phyloP scores from a whole-genome alignment of 768 basidiomycete species.

The Rhodotorula kratochvilovae region DNA sequence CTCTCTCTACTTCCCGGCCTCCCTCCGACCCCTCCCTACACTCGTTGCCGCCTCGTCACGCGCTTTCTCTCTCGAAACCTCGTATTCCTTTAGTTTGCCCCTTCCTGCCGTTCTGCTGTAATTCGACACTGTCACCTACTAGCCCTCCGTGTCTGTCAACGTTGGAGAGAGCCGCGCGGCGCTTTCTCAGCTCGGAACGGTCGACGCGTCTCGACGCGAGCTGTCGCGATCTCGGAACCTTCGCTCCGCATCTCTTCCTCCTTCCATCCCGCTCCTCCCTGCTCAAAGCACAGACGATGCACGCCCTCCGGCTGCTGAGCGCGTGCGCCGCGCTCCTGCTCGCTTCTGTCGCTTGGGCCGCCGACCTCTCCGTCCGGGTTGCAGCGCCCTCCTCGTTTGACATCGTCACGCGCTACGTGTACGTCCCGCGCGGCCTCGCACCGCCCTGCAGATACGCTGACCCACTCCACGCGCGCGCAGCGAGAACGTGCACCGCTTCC shows the following conservation, averaged over 20 bases:
- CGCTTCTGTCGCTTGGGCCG: not conserved
- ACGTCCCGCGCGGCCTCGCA: not conserved
- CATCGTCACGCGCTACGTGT: slow-evolving; percentile 17
- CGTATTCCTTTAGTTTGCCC: not conserved
- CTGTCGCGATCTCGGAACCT: not conserved
- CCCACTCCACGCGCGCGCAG: not conserved
- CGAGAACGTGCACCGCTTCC: slow-evolving; percentile 7
- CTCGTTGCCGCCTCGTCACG: not conserved
- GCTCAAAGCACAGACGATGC: not conserved
- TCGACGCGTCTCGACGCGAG: not conserved
- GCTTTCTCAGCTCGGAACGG: no score
- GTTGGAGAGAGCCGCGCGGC: not conserved
- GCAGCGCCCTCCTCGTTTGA: not conserved
- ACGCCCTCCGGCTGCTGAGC: not conserved
- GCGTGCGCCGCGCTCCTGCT: not conserved
- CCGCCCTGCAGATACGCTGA: not conserved
- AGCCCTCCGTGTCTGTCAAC: not conserved
- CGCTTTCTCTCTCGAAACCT: not conserved
- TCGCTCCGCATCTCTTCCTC: not conserved
- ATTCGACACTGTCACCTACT: not conserved
- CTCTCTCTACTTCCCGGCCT: not conserved
- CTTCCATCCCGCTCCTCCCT: not conserved
- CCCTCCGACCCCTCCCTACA: not conserved
- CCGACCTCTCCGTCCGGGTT: slow-evolving; percentile 1
- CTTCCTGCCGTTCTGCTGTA: not conserved